Evolutionary conservation across 495 filamentous ascomycete species (phyloP).

Genomic region (Barbatosphaeria neglecta): DNA sequence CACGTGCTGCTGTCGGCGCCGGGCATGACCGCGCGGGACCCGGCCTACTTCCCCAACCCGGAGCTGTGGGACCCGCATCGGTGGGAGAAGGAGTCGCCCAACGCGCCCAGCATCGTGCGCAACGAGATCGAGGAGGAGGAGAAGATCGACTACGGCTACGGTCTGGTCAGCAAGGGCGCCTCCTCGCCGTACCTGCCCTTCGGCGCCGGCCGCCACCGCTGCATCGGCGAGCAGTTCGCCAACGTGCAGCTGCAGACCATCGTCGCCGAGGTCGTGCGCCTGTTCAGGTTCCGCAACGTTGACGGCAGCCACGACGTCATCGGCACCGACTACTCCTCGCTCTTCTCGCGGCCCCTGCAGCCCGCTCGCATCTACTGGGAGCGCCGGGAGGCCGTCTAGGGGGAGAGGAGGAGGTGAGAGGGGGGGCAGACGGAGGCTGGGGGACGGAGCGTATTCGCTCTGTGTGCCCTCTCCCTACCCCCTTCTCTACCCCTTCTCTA

Average conservation of each 20-base stretch:
- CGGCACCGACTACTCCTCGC: conserved; percentile 74
- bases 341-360: conserved; percentile 50
- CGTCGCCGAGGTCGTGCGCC: conserved; percentile 61
- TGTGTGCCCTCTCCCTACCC: too few relatives aligned
- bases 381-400: conserved; percentile 27
- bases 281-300: conserved; percentile 62
- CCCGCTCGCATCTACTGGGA: conserved; percentile 59
- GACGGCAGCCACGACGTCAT: conserved; percentile 57
- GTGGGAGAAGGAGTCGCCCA: conserved; percentile 51
- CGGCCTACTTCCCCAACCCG: conserved; percentile 70
- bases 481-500: too few relatives aligned
- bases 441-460: too few relatives aligned
- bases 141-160: conserved; percentile 86
- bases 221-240: conserved; percentile 96
- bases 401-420: not conserved
- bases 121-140: conserved; percentile 57
- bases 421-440: too few relatives aligned
- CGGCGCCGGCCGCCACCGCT: conserved; percentile 84
- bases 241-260: conserved; percentile 86
- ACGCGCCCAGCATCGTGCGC: conserved; percentile 32
- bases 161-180: conserved; percentile 80
- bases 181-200: conserved; percentile 86
- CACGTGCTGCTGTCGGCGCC: conserved; percentile 75
- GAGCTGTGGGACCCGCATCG: conserved; percentile 76
- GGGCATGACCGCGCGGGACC: conserved; percentile 58